These are phyloP conservation scores for Beauveria medogensis DNA, from an alignment of 2,329 filamentous ascomycete genomes.

Conservation along the genomic window DNA sequence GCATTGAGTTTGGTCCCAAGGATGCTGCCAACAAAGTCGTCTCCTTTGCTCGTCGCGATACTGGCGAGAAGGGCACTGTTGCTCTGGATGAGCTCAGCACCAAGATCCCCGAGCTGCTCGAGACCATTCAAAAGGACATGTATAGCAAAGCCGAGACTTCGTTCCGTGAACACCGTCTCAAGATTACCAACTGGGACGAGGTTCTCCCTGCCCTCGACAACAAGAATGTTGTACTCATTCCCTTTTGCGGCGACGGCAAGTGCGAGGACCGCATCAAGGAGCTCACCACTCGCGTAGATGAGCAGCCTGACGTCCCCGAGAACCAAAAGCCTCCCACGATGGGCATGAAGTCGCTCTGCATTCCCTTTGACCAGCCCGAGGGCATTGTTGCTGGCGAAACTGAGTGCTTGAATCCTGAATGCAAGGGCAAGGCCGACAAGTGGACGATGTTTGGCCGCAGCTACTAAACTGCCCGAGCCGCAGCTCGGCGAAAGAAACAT, in stretches of 20 bases:
- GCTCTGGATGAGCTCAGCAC: slow-evolving; percentile 64
- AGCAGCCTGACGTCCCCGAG: slow-evolving; percentile 45
- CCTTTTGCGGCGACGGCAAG: slow-evolving; percentile 71
- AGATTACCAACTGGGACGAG: slow-evolving; percentile 80
- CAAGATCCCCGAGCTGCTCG: slow-evolving; percentile 71
- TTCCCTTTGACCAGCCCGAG: slow-evolving; percentile 73
- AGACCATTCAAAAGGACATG: slow-evolving; percentile 83
- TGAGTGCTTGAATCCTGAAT: slow-evolving; percentile 88
- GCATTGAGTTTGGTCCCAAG: slow-evolving; percentile 92
- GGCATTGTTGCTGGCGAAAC: slow-evolving; percentile 72
- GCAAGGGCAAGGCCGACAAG: slow-evolving; percentile 64
- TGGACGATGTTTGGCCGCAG: slow-evolving; percentile 91
- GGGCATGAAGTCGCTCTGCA: slow-evolving; percentile 67
- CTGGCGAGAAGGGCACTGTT: slow-evolving; percentile 73
- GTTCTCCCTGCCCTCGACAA: slow-evolving; percentile 83
- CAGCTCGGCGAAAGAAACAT: not conserved
- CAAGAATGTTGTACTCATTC: slow-evolving; percentile 90
- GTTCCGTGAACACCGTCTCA: slow-evolving; percentile 73
- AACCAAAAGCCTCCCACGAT: slow-evolving; percentile 48
- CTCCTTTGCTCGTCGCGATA: slow-evolving; percentile 80
- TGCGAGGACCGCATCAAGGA: slow-evolving; percentile 97
- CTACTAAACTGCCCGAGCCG: slow-evolving; percentile 34
- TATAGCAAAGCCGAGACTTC: slow-evolving; percentile 65
- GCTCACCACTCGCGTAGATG: slow-evolving; percentile 68
- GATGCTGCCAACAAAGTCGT: slow-evolving; percentile 81